Conservation (phyloP, 1,284 basidiomycete species). For the Abortiporus biennis region DNA sequence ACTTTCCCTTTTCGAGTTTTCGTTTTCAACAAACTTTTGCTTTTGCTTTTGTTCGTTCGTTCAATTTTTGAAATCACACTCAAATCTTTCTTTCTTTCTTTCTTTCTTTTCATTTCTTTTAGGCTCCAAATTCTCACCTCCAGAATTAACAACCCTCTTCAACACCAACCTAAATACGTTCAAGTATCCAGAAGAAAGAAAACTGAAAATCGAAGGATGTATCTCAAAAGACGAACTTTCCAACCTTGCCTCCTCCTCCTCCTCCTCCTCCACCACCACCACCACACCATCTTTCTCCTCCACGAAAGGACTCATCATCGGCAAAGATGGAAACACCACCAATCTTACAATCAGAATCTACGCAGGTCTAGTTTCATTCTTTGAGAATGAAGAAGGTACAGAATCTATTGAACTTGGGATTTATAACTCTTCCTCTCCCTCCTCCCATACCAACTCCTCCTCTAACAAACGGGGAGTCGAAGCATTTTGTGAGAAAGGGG, state of each 20-base stretch:
- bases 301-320: constrained; percentile 14
- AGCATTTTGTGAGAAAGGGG: too few species aligned
- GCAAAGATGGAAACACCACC: constrained; percentile 18
- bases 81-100: too few species aligned
- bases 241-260: too few species aligned
- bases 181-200: constrained; percentile 14
- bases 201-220: constrained; percentile 16
- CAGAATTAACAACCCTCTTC: not conserved
- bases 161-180: constrained; percentile 4
- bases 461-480: too few species aligned
- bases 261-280: too few species aligned
- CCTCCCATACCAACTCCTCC: constrained; percentile 12
- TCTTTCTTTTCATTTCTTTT: too few species aligned
- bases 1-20: too few species aligned
- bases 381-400: constrained; percentile 11
- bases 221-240: constrained; percentile 14
- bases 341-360: constrained; percentile 16
- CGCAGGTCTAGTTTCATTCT: constrained; percentile 14
- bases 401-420: constrained; percentile 16
- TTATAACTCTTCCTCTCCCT: constrained; percentile 12
- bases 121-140: not conserved
- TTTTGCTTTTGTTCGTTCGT: too few species aligned
- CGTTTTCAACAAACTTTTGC: too few species aligned
- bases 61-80: too few species aligned
- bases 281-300: constrained; percentile 14